Conservation (phyloP, 2,329 filamentous ascomycete genomes). For the Parastagonospora avenae region DNA sequence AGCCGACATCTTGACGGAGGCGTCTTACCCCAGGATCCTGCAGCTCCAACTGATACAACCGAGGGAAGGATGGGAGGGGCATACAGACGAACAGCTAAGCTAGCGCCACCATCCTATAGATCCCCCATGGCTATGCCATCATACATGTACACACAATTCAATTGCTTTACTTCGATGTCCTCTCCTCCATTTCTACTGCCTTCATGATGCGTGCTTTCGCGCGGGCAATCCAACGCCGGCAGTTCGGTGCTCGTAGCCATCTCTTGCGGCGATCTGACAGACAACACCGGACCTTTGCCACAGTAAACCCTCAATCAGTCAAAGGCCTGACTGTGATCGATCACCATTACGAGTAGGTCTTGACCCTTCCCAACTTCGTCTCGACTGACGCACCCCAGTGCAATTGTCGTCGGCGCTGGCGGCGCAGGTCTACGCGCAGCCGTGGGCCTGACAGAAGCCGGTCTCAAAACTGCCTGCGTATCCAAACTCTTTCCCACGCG, state of each 20-base stretch:
- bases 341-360: constrained; percentile 41
- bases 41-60: constrained; percentile 20
- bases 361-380: neutral
- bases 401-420: constrained; percentile 58
- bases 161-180: neutral
- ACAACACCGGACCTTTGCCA: constrained; percentile 21
- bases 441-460: constrained; percentile 67
- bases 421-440: constrained; percentile 68
- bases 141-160: constrained; percentile 4
- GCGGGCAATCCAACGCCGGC: constrained; percentile 25
- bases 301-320: constrained; percentile 18
- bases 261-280: constrained; percentile 1
- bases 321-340: constrained; percentile 37
- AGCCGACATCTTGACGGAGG: neutral
- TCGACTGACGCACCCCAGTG: constrained; percentile 27
- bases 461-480: constrained; percentile 68
- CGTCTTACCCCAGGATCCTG: neutral
- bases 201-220: constrained; percentile 32
- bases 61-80: constrained; percentile 28
- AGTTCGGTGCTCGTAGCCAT: constrained; percentile 12
- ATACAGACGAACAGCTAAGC: constrained; percentile 14
- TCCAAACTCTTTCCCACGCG: constrained; percentile 68
- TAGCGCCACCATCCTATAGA: constrained; percentile 17
- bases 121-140: neutral
- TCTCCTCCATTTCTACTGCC: neutral